Base-by-base conservation (phyloP, 2,329 filamentous ascomycete genomes). In the Grosmannia clavigera region DNA sequence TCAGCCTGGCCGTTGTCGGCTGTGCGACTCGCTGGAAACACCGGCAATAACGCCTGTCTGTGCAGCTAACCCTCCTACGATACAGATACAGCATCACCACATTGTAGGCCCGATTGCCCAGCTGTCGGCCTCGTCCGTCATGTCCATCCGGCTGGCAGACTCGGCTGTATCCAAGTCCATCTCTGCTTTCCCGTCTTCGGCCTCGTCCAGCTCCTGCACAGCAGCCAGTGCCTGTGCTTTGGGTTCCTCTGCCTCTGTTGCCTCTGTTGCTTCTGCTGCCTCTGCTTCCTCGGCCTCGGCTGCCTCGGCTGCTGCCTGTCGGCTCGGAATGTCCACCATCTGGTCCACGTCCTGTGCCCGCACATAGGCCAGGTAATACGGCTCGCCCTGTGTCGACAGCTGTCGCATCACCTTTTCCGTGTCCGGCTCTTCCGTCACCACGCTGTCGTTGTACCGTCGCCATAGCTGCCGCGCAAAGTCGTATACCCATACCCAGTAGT, bases 401-500 rank as follows among this genome's bases (percentile, higher is more conserved):
- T 82, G 78, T 29, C 81, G 77, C 50, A 97, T 88, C 56, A 96
- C 88, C 57, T 86, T 81, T 19, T 78, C 77, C 9, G 81, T 77
- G 66, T 88, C 81, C 31, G 84, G 80, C 61, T 80, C 77, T 64
- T 88, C 83, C 3, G 82, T 85, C 29, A 99, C 91, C 19, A 80
- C 80, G 59, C 87, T 86, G 68, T 99, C 94, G 70, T 99, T 99
- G 77, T 96, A 99, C 68, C 89, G 90, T 61, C 91, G 86, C 92
- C 94, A 99, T 25, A 92, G 77, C 43, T 84, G 75, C 55, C 83
- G 81, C 64, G 86, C 81, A 71, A 95, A 95, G 74, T 97, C 94
- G 68, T 85, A 88, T 64, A 99, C 95, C 81, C 92, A 96, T 53
- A 96, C 90, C 86, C 90, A 96, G 74, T 97, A 99, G 72, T 99